These are phyloP conservation scores for Truncatella angustata DNA, from an alignment of 2,329 filamentous ascomycete genomes.

Conservation along the genomic window DNA sequence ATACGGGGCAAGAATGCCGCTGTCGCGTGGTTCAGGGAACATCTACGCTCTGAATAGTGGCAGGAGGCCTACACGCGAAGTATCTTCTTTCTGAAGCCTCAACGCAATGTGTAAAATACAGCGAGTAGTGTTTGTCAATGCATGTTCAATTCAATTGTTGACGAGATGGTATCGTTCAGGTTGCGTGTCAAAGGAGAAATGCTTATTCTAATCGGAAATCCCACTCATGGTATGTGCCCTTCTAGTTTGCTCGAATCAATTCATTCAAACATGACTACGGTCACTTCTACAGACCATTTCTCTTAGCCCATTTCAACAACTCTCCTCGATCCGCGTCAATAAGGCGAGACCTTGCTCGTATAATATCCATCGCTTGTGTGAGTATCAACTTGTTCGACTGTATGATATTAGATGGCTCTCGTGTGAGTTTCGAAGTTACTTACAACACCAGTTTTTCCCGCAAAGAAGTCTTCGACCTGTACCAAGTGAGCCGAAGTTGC, in stretches of 20 bases:
- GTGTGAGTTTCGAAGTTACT: background rate
- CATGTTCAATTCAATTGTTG: no score
- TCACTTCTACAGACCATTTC: background rate
- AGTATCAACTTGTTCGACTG: background rate
- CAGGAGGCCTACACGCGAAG: no score
- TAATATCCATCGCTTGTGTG: background rate
- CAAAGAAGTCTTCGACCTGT: constrained; percentile 6
- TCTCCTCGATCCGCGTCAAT: background rate
- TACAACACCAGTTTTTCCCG: background rate
- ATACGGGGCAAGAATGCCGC: constrained; percentile 45
- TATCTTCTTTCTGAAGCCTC: no score
- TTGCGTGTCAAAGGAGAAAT: no score
- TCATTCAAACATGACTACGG: no score
- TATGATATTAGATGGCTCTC: no score
- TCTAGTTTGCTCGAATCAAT: no score
- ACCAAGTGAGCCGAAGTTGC: background rate
- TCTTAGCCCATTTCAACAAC: constrained; percentile 1
- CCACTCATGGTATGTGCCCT: no score
- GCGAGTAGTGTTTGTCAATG: no score
- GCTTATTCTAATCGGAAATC: no score
- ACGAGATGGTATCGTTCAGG: no score
- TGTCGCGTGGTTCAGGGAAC: constrained; percentile 41
- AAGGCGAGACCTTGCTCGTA: background rate
- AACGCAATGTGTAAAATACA: no score
- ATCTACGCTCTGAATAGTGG: constrained; percentile 10